Conservation (phyloP, 768 basidiomycete genomes). For the Rhodotorula taiwanensis region DNA sequence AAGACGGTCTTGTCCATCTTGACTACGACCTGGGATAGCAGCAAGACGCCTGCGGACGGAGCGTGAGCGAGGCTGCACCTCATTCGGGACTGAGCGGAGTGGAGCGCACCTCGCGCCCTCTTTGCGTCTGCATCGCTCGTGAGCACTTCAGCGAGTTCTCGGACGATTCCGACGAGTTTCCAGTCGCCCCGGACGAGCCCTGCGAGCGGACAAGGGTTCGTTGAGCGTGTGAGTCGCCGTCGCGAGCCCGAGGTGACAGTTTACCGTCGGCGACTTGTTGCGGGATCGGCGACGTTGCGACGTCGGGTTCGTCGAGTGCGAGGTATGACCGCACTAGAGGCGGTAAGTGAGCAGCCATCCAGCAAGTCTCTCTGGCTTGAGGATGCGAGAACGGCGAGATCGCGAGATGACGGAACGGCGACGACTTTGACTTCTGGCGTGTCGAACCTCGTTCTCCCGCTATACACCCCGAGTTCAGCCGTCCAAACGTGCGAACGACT, state of each 20-base stretch:
- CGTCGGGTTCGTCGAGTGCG: not conserved
- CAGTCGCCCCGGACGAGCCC: constrained; percentile 2
- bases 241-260: not conserved
- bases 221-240: not conserved
- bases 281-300: not conserved
- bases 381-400: too few relatives aligned
- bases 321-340: constrained; percentile 7
- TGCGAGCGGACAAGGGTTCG: constrained; percentile 1
- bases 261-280: constrained; percentile 13
- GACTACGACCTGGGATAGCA: constrained; percentile 66
- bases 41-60: constrained; percentile 62
- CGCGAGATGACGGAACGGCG: too few relatives aligned
- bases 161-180: constrained; percentile 56
- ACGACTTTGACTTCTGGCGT: too few relatives aligned
- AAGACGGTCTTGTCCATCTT: constrained; percentile 58
- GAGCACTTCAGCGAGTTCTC: constrained; percentile 53
- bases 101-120: constrained; percentile 64
- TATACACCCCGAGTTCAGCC: too few relatives aligned
- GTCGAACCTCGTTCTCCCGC: too few relatives aligned
- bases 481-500: too few relatives aligned
- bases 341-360: not conserved
- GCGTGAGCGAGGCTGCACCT: not conserved
- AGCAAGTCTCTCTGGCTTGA: too few relatives aligned
- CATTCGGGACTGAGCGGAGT: not conserved
- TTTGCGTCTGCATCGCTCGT: constrained; percentile 66